Evolutionary conservation across 1,284 basidiomycete genomes (phyloP).

Genomic region (Athelia psychrophila): DNA sequence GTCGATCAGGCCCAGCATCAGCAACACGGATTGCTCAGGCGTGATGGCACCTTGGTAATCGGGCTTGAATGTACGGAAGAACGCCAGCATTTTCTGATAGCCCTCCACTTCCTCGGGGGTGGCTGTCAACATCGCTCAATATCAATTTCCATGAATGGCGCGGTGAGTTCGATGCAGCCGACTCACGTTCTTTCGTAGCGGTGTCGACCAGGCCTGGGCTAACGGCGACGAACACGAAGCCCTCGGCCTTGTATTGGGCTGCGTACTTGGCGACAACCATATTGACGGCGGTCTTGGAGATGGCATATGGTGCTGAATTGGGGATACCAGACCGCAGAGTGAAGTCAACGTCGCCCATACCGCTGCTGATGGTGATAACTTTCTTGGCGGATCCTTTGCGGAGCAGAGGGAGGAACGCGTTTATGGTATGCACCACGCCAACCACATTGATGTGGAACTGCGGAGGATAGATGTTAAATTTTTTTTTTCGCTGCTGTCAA

Average conservation of each 20-base stretch:
- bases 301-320: slow-evolving; percentile 22
- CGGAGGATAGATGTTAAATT: slow-evolving; percentile 2
- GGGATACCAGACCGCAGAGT: slow-evolving; percentile 12
- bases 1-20: slow-evolving; percentile 27
- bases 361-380: slow-evolving; percentile 31
- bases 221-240: slow-evolving; percentile 33
- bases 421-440: slow-evolving; percentile 33
- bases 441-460: slow-evolving; percentile 33
- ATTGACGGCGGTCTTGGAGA: slow-evolving; percentile 37
- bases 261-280: slow-evolving; percentile 37
- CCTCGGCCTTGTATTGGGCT: slow-evolving; percentile 27
- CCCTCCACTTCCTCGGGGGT: slow-evolving; percentile 17
- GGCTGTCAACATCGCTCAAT: slow-evolving; percentile 9
- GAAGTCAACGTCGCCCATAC: slow-evolving; percentile 26
- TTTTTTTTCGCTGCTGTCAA: too few species aligned
- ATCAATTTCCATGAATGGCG: background rate
- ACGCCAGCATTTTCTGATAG: slow-evolving; percentile 10
- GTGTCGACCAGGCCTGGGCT: slow-evolving; percentile 38
- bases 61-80: slow-evolving; percentile 18
- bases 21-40: slow-evolving; percentile 26
- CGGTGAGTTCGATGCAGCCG: background rate
- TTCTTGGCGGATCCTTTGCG: slow-evolving; percentile 31
- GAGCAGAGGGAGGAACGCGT: slow-evolving; percentile 38
- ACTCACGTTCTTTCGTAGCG: background rate
- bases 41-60: slow-evolving; percentile 29